Conservation (phyloP, 2,329 filamentous ascomycete genomes). For the Rutstroemia sp. region DNA sequence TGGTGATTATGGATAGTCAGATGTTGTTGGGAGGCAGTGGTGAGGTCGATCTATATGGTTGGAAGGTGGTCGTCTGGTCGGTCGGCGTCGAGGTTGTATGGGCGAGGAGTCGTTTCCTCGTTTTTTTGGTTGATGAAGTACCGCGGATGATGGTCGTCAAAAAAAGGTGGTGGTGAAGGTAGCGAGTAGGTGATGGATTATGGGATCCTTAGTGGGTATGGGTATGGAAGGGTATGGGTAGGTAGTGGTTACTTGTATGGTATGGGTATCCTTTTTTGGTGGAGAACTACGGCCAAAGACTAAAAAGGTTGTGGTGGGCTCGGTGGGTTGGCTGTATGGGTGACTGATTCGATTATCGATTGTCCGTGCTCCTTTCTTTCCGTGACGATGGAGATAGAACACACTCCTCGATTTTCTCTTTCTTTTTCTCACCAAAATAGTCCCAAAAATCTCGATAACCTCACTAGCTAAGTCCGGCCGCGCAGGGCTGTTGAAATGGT, state of each 20-base stretch:
- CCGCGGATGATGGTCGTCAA: background rate
- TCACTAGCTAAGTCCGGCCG: too few relatives aligned
- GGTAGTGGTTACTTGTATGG: background rate
- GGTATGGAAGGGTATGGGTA: too few relatives aligned
- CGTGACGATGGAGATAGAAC: background rate
- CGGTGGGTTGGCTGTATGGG: too few relatives aligned
- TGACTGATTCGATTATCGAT: too few relatives aligned
- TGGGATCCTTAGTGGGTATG: too few relatives aligned
- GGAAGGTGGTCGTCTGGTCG: background rate
- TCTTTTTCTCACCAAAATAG: too few relatives aligned
- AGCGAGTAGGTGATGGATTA: background rate
- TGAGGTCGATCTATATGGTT: background rate
- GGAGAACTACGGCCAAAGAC: background rate
- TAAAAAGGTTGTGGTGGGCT: background rate
- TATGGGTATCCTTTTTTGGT: background rate
- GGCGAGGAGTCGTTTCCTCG: conserved; percentile 1
- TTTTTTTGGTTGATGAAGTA: background rate
- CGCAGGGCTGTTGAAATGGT: too few relatives aligned
- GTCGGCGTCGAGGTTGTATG: background rate
- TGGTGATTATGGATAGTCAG: background rate
- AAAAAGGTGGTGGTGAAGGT: background rate
- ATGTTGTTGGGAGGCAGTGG: background rate
- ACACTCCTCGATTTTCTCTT: too few relatives aligned
- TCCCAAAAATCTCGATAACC: too few relatives aligned
- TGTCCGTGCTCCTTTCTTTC: too few relatives aligned